Percentiles rank a stretch among this genome's conserved stretches.
Conservation (phyloP, 208 protist genomes). For the Trypanosoma melophagium region DNA sequence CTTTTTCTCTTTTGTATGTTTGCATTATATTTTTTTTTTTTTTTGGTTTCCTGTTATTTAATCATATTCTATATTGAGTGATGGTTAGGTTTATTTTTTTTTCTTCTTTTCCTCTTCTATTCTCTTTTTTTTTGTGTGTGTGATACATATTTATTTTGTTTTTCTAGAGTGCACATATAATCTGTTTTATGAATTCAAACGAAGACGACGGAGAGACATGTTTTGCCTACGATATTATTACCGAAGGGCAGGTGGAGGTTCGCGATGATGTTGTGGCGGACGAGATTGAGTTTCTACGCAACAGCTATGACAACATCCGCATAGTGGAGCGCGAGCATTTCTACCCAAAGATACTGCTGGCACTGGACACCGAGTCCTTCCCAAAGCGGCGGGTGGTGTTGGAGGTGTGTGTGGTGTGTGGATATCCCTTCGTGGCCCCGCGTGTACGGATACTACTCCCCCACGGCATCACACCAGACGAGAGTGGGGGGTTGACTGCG, state of each 20-base stretch:
- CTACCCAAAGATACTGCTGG: conserved; percentile 52
- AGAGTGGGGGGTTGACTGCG: conserved; percentile 31
- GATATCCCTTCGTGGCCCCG: conserved; percentile 72
- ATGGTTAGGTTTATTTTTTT: neutral
- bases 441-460: conserved; percentile 47
- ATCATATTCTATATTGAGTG: conserved; percentile 3
- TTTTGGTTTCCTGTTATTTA: neutral
- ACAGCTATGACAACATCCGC: conserved; percentile 60
- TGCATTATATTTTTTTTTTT: neutral
- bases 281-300: conserved; percentile 67
- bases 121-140: neutral
- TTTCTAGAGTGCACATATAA: neutral
- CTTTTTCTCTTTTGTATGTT: neutral
- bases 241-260: conserved; percentile 47
- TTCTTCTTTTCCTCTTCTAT: conserved; percentile 3
- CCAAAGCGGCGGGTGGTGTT: conserved; percentile 44
- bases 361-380: conserved; percentile 35
- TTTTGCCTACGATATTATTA: conserved; percentile 40
- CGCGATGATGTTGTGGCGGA: conserved; percentile 54
- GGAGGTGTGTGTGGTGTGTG: conserved; percentile 57
- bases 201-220: conserved; percentile 1
- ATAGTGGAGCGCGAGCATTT: conserved; percentile 42
- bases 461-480: conserved; percentile 24
- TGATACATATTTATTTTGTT: neutral
- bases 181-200: conserved; percentile 5